Conservation (phyloP, 176 grass and related monocot species). For the Paspalum vaginatum region DNA sequence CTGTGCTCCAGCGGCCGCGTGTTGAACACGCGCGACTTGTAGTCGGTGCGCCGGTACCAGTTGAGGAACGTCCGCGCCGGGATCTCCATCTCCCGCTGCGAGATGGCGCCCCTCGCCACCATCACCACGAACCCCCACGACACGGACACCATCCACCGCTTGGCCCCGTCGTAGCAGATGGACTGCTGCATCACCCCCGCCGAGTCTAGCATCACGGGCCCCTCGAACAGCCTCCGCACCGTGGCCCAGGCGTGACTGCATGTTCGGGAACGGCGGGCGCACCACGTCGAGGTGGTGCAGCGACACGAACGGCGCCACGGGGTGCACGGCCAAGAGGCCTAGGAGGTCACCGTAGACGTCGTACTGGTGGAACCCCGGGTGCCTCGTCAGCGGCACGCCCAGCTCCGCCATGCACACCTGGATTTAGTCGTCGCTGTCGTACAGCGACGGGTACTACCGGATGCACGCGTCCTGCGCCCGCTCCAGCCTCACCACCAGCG, state of each 20-base stretch:
- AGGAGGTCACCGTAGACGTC: slow-evolving; percentile 93
- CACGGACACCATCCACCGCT: slow-evolving; percentile 83
- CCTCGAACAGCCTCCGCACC: slow-evolving; percentile 67
- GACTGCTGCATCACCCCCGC: slow-evolving; percentile 85
- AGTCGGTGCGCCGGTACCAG: slow-evolving; percentile 92
- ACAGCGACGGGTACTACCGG: slow-evolving; percentile 75
- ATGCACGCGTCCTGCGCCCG: slow-evolving; percentile 83
- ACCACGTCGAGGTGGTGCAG: slow-evolving; percentile 97
- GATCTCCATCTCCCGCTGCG: slow-evolving; percentile 94
- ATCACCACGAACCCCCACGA: slow-evolving; percentile 90
- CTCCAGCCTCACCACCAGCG: slow-evolving; percentile 65
- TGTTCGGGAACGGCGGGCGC: slow-evolving; percentile 65
- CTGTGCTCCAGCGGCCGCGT: slow-evolving; percentile 78
- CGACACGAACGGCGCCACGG: slow-evolving; percentile 77
- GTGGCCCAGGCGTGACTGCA: slow-evolving; percentile 45
- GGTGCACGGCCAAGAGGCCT: slow-evolving; percentile 79
- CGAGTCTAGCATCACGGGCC: slow-evolving; percentile 73
- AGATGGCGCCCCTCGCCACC: slow-evolving; percentile 73
- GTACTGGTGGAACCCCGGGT: slow-evolving; percentile 94
- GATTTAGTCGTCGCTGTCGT: slow-evolving; percentile 95
- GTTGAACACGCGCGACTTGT: slow-evolving; percentile 91
- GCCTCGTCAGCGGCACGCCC: slow-evolving; percentile 83
- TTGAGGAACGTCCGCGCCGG: slow-evolving; percentile 92
- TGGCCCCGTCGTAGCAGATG: slow-evolving; percentile 77
- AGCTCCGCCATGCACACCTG: slow-evolving; percentile 99